Base-by-base conservation (phyloP, 176 grass and related monocot species). In the Aegilops longissima region DNA sequence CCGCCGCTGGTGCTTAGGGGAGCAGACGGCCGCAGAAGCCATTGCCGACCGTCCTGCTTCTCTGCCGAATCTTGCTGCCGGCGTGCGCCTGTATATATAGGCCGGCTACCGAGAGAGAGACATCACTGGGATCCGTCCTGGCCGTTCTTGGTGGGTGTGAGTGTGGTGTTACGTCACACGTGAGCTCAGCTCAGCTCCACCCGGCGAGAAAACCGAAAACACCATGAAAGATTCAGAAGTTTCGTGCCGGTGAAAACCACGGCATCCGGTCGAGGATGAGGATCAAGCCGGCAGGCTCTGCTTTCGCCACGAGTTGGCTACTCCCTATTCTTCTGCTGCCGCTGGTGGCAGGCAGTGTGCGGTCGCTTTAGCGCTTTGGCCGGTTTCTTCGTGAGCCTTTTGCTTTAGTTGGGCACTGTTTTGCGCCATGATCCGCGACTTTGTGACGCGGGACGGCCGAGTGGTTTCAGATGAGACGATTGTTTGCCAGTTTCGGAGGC, bases 381-480 rank as follows among this genome's bases (percentile, higher is more conserved):
- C 8, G 51, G 51, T 77, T 54, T 44, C 30, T 51, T 67, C 0
- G 29, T 3, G 62, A 52, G 13, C 73, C 0, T 66, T 52, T 12
- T 20, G 42, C 70, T 75, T 75, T 75, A 16, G 74, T 33, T 76
- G 12, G 44, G 51, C 0, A 54, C 58, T 31, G 3, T 56, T 80
- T 49, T 90, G 79, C 72, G 77, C 39, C 88, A 70, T 82, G 49
- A 82, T 82, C 27, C 11, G 23, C 51, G 42, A 56, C 42, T 80
- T 89, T 73, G 16, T 84, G 75, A 73, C 66, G 76, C 75, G 12
- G 66, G 34, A 44, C 21, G 35, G 38, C 30, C 72, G 44, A 63
- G 59, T 66, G 85, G 85, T 61, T 62, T 54, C 16, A 16, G 51
- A 8, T 67, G n/a, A 21, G 10, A 52, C 25, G 59, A 24, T 76